These are phyloP conservation scores for Sambucus nigra DNA, from an alignment of 129 eudicot species.

Conservation along the genomic window DNA sequence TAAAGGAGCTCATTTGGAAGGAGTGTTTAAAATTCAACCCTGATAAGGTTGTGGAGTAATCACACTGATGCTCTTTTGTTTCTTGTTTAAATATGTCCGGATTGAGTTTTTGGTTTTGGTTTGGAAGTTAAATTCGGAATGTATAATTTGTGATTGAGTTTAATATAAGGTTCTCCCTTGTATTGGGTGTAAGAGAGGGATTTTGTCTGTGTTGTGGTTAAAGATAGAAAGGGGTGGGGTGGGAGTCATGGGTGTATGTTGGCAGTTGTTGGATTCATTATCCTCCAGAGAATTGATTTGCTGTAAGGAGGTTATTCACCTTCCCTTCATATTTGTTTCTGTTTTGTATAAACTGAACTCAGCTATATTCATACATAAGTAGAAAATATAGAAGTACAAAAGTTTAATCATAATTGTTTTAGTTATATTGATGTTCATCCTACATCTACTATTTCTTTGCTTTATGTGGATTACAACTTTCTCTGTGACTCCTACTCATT, in stretches of 20 bases:
- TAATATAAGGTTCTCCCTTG: background rate
- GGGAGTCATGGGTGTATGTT: background rate
- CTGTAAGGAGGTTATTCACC: background rate
- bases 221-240: background rate
- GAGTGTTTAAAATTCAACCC: conserved; percentile 70
- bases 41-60: conserved; percentile 24
- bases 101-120: conserved; percentile 1
- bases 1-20: conserved; percentile 79
- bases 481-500: too few species aligned
- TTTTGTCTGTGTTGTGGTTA: background rate
- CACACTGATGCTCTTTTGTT: conserved; percentile 7
- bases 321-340: background rate
- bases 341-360: background rate
- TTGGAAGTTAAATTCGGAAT: conserved; percentile 1
- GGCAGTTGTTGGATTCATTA: background rate
- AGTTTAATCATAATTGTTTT: background rate
- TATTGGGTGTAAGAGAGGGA: background rate
- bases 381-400: background rate
- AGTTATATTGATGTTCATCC: background rate
- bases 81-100: background rate
- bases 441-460: background rate
- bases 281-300: background rate
- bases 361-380: background rate
- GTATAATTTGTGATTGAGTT: conserved; percentile 10
- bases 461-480: background rate